Evolutionary conservation across 2,329 filamentous ascomycete species (phyloP).

Genomic region (Cladophialophora immunda): DNA sequence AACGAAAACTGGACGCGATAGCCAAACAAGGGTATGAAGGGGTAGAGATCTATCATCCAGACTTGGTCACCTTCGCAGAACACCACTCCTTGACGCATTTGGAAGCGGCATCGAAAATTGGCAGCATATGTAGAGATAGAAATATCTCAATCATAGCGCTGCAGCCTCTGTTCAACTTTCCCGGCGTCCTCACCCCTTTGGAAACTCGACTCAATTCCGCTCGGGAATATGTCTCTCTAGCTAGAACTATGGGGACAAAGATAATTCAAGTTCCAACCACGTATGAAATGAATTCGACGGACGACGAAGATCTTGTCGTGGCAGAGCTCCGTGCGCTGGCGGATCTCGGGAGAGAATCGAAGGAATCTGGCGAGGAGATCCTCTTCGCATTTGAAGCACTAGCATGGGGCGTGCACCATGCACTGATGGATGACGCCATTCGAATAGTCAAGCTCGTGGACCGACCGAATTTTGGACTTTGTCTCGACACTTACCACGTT

Average conservation of each 20-base stretch:
- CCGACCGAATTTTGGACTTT: slow-evolving; percentile 49
- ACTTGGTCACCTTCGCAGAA: slow-evolving; percentile 69
- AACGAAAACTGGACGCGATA: slow-evolving; percentile 73
- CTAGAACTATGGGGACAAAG: slow-evolving; percentile 40
- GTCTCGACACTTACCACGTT: slow-evolving; percentile 51
- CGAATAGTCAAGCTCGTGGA: slow-evolving; percentile 43
- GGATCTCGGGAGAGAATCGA: slow-evolving; percentile 39
- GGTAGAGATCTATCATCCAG: slow-evolving; percentile 80
- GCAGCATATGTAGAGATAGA: slow-evolving; percentile 53
- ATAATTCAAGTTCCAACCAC: slow-evolving; percentile 48
- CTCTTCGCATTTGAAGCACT: slow-evolving; percentile 47
- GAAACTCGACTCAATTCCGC: slow-evolving; percentile 43
- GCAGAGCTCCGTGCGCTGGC: slow-evolving; percentile 46
- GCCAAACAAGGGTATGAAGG: slow-evolving; percentile 71
- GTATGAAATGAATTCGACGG: slow-evolving; percentile 41
- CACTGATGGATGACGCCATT: slow-evolving; percentile 47
- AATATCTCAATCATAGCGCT: slow-evolving; percentile 47
- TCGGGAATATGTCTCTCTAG: slow-evolving; percentile 44
- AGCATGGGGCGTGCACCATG: slow-evolving; percentile 47
- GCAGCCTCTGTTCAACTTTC: slow-evolving; percentile 50
- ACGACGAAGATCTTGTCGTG: slow-evolving; percentile 43
- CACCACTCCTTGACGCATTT: slow-evolving; percentile 59
- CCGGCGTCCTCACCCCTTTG: slow-evolving; percentile 45
- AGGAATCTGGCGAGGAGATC: background rate
- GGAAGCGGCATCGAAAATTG: slow-evolving; percentile 66